Evolutionary conservation across 2,329 filamentous ascomycete genomes (phyloP), one percentile per base, ranked within the genome.

Genomic region (Colletotrichum chlorophyti): DNA sequence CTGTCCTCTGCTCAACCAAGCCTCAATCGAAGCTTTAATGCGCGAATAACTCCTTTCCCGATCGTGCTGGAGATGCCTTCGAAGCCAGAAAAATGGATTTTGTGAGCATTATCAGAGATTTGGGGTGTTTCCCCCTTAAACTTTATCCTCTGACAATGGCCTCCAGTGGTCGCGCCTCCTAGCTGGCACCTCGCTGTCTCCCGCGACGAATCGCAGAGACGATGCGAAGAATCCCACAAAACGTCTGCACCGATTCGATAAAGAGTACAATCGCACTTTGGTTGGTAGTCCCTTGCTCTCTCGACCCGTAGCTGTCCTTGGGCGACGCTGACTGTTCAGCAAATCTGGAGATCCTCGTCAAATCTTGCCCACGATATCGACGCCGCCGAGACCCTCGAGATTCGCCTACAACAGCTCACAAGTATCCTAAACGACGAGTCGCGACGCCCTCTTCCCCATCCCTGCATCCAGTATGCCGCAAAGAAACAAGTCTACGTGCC

Each of bases 401-500:
- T 83, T 63, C 80, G 83, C 55, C 81, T 89, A 23, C 84, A 87
- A 65, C 83, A 87, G 66, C 80, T 89, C 37, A 87, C 84, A 64
- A 83, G 82, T 65, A 88, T 96, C 67, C 87, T 98, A 63, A 89
- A 86, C 76, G 93, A 97, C 76, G 94, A 98, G 76, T 91, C 91
- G 60, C 90, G 93, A 64, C 88, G 92, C 38, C 92, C 93, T 5
- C 84, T 93, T 23, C 94, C 94, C 6, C 94, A 98, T 73, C 90
- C 93, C 4, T 99, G 95, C 76, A 91, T 98, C 32, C 83, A 89
- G 66, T 97, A 94, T 75, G 91, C 91, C 59, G 87, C 92, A 31
- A 85, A 87, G 51, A 91, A 93, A 65, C 91, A 96, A 72, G 90
- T 97, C 48, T 99, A 96, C 72, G 87, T 92, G 5, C 90, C 91